phyloP scores from a whole-genome alignment of 225 moss, liverwort and hornwort species.

The Pseudisothecium myosuroides region DNA sequence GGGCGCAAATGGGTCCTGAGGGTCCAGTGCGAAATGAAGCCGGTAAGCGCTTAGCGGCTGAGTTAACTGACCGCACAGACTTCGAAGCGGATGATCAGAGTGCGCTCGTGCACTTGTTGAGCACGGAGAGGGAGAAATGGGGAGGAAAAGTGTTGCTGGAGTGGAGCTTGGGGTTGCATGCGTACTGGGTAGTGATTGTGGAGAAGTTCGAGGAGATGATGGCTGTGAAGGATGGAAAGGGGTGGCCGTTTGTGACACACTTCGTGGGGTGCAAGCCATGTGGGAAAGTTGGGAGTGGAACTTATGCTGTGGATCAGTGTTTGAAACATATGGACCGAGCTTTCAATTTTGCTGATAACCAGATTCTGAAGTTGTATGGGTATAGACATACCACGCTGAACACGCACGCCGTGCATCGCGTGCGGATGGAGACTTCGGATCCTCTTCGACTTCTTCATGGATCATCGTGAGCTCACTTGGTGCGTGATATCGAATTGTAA shows the following conservation, averaged over 20 bases:
- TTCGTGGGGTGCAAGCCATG: slow-evolving; percentile 43
- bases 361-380: slow-evolving; percentile 15
- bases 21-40: not conserved
- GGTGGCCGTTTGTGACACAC: slow-evolving; percentile 41
- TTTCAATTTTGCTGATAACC: slow-evolving; percentile 31
- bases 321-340: slow-evolving; percentile 25
- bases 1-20: slow-evolving; percentile 27
- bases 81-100: slow-evolving; percentile 34
- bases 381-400: not conserved
- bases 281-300: not conserved
- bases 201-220: slow-evolving; percentile 26
- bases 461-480: not conserved
- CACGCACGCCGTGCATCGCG: not conserved
- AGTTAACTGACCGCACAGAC: not conserved
- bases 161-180: not conserved
- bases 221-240: not conserved
- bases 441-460: not conserved
- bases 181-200: not conserved
- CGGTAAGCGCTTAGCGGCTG: not conserved
- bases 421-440: not conserved
- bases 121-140: not conserved
- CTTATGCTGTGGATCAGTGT: not conserved
- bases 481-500: not conserved
- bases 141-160: not conserved
- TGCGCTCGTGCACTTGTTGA: slow-evolving; percentile 13